These are phyloP conservation scores for Coccomyxa sp. DNA, from an alignment of 139 green algal species.

Conservation along the genomic window DNA sequence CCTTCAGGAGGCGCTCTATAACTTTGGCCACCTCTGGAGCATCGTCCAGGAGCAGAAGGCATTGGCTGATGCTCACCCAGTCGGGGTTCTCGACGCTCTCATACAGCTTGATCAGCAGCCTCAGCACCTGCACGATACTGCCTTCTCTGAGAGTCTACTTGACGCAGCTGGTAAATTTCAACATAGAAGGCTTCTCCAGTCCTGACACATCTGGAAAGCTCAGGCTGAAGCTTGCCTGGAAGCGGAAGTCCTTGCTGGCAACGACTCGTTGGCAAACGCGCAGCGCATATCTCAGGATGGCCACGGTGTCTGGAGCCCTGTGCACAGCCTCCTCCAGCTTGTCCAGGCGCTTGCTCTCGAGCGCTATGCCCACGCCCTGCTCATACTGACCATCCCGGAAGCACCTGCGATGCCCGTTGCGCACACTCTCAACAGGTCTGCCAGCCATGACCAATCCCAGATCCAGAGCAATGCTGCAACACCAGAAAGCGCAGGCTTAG, in stretches of 20 bases:
- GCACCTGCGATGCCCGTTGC: slow-evolving; percentile 55
- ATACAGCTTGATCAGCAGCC: slow-evolving; percentile 77
- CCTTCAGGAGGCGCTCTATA: slow-evolving; percentile 73
- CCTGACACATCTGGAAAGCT: neutral
- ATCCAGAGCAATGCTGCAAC: too few species aligned
- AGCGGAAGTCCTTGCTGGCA: slow-evolving; percentile 75
- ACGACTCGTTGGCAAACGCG: slow-evolving; percentile 76
- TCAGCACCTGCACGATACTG: slow-evolving; percentile 62
- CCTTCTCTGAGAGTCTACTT: too few species aligned
- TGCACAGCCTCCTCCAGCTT: slow-evolving; percentile 70
- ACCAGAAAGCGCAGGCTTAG: too few species aligned
- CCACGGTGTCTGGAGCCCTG: slow-evolving; percentile 11
- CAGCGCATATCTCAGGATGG: slow-evolving; percentile 80
- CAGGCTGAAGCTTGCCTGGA: slow-evolving; percentile 24
- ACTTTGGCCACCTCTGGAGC: slow-evolving; percentile 72
- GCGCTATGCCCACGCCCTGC: slow-evolving; percentile 92
- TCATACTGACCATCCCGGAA: slow-evolving; percentile 76
- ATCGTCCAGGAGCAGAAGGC: slow-evolving; percentile 91
- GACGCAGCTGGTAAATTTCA: too few species aligned
- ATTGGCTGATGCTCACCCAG: slow-evolving; percentile 84
- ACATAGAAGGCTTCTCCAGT: too few species aligned
- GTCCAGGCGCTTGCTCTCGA: slow-evolving; percentile 90
- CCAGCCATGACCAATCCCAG: neutral
- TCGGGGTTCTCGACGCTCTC: slow-evolving; percentile 57
- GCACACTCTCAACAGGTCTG: neutral